Conservation (phyloP, 257 asterid genomes). For the Mitragyna speciosa region DNA sequence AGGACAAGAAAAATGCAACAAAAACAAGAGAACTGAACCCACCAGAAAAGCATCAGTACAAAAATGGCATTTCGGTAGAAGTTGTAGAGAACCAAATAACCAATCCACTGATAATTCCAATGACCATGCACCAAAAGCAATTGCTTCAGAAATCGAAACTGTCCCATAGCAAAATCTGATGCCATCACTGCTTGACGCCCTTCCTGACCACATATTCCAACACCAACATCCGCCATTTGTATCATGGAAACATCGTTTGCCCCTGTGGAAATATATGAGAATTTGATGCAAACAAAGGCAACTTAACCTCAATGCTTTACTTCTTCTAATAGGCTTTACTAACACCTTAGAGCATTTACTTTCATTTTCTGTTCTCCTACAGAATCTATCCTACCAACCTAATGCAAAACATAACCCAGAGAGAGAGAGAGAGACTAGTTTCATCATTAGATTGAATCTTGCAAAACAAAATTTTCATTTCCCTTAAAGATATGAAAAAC, state of each 20-base stretch:
- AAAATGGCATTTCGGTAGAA: constrained; percentile 98
- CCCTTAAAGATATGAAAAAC: neutral
- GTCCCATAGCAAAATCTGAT: constrained; percentile 99
- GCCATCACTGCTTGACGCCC: constrained; percentile 99
- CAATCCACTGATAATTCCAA: constrained; percentile 96
- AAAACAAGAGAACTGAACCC: constrained; percentile 22
- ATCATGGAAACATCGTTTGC: constrained; percentile 99
- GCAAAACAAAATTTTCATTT: neutral
- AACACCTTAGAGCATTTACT: neutral
- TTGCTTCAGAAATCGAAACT: constrained; percentile 80
- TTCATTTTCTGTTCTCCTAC: neutral
- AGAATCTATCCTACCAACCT: neutral
- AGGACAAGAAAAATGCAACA: neutral
- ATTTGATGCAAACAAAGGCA: constrained; percentile 28
- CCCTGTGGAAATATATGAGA: constrained; percentile 47
- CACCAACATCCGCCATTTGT: constrained; percentile 99
- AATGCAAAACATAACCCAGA: neutral
- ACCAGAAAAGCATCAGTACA: constrained; percentile 99
- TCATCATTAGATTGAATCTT: neutral
- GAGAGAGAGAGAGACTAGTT: neutral
- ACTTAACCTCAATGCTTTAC: constrained; percentile 12
- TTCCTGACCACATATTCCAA: constrained; percentile 98
- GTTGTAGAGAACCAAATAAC: constrained; percentile 88
- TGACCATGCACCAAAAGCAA: constrained; percentile 97
- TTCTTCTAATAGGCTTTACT: neutral